Conservation (phyloP, 2,329 filamentous ascomycete genomes). For the Fusarium algeriense region DNA sequence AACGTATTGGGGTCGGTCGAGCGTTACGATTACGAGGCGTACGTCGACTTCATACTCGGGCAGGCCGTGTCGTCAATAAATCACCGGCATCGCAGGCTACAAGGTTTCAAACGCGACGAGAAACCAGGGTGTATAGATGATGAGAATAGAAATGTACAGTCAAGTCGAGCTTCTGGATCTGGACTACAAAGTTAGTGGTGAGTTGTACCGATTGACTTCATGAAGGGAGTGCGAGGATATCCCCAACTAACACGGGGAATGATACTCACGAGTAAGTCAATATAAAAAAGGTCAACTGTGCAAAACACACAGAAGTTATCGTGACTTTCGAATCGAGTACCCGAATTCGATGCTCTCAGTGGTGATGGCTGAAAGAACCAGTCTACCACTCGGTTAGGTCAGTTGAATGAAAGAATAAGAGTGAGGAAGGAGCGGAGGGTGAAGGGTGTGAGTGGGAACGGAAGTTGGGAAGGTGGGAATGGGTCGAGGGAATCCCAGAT, state of each 20-base stretch:
- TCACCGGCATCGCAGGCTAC: constrained; percentile 45
- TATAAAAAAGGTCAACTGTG: constrained; percentile 17
- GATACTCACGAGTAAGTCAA: constrained; percentile 32
- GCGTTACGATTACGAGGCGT: constrained; percentile 37
- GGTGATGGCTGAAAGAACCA: constrained; percentile 30
- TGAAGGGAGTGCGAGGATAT: constrained; percentile 36
- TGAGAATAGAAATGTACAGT: neutral
- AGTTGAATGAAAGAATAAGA: constrained; percentile 39
- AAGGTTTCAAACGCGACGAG: constrained; percentile 34
- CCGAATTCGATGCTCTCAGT: constrained; percentile 24
- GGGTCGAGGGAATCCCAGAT: constrained; percentile 48
- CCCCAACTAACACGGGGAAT: constrained; percentile 45
- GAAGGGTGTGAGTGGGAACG: constrained; percentile 47
- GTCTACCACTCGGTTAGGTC: constrained; percentile 37
- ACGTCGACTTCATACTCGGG: constrained; percentile 45
- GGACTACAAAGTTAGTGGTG: constrained; percentile 27
- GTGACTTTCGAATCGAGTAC: constrained; percentile 8
- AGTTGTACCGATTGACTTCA: constrained; percentile 19
- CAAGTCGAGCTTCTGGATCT: constrained; percentile 14
- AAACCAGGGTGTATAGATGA: constrained; percentile 6
- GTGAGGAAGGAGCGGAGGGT: constrained; percentile 44
- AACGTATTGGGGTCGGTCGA: constrained; percentile 35
- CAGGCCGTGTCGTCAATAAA: constrained; percentile 44
- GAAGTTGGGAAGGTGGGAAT: constrained; percentile 47
- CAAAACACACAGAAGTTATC: constrained; percentile 7